Conservation (phyloP, 192 early-diverging fungal genomes). For the Dissophora globulifera region DNA sequence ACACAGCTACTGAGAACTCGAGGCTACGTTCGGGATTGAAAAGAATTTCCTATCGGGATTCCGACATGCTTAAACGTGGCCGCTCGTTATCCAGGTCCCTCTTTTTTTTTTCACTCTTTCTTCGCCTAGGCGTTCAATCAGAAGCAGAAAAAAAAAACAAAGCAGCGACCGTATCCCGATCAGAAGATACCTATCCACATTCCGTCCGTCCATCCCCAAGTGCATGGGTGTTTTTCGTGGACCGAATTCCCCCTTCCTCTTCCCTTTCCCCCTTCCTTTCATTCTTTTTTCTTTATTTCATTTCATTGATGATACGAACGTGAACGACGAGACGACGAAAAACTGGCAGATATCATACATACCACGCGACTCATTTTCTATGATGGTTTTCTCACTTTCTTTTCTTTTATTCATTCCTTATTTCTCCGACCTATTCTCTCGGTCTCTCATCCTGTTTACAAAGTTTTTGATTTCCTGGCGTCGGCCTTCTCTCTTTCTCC, state of each 20-base stretch:
- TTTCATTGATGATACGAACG: no score
- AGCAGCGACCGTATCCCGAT: no score
- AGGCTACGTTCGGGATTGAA: slow-evolving; percentile 46
- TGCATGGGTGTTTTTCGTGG: neutral
- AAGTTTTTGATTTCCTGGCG: no score
- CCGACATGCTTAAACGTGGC: slow-evolving; percentile 28
- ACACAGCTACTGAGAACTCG: slow-evolving; percentile 41
- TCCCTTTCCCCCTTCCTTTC: neutral
- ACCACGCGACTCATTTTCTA: neutral
- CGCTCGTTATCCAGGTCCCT: slow-evolving; percentile 13
- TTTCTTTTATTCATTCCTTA: neutral
- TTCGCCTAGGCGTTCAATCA: no score
- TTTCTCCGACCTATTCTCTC: no score
- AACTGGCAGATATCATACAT: neutral
- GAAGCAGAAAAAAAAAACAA: no score
- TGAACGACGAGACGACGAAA: no score
- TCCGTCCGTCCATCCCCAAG: neutral
- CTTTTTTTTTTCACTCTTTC: no score
- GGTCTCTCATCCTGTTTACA: no score
- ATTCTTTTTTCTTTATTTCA: neutral
- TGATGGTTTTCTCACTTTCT: no score
- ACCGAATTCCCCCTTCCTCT: neutral
- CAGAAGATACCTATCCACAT: neutral
- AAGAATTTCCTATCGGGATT: slow-evolving; percentile 31
- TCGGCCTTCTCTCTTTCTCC: no score